Conservation (phyloP, 345 rosid species). For the Toxicodendron radicans region DNA sequence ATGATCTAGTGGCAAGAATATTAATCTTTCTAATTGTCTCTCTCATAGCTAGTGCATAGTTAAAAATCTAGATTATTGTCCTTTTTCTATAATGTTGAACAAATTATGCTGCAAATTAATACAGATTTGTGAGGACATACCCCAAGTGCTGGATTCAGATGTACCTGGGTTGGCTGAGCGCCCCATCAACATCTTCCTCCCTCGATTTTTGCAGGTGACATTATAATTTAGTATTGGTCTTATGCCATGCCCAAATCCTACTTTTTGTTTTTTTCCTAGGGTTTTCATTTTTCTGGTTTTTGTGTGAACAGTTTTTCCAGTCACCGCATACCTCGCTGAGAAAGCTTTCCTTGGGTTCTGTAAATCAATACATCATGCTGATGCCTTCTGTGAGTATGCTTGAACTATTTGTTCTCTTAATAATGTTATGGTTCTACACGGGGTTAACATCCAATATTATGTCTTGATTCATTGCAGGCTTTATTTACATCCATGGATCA, state of each 20-base stretch:
- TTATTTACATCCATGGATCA: conserved; percentile 62
- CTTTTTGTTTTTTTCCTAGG: neutral
- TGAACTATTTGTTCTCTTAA: conserved; percentile 13
- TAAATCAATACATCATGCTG: conserved; percentile 82
- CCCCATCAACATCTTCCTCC: conserved; percentile 78
- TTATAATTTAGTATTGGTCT: neutral
- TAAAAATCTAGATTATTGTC: neutral
- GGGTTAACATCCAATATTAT: conserved; percentile 3
- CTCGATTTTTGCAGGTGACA: conserved; percentile 77
- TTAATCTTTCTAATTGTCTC: neutral
- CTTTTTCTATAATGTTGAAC: neutral
- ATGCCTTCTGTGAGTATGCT: conserved; percentile 90
- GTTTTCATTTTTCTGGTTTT: conserved; percentile 14
- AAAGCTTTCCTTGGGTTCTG: conserved; percentile 82
- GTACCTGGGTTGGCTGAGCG: conserved; percentile 86
- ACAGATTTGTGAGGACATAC: conserved; percentile 95
- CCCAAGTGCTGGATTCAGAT: conserved; percentile 84
- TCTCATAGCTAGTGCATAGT: neutral
- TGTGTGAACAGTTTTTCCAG: conserved; percentile 75
- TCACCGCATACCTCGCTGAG: conserved; percentile 82
- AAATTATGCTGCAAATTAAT: conserved; percentile 4
- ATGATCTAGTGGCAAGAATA: conserved; percentile 1
- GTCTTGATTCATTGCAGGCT: conserved; percentile 50
- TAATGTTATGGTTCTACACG: conserved; percentile 5
- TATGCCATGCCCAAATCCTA: neutral